Percentiles rank a stretch among this genome's conserved stretches.
Evolutionary conservation across 768 basidiomycete species (phyloP).

Genomic region (Suillus lakei): DNA sequence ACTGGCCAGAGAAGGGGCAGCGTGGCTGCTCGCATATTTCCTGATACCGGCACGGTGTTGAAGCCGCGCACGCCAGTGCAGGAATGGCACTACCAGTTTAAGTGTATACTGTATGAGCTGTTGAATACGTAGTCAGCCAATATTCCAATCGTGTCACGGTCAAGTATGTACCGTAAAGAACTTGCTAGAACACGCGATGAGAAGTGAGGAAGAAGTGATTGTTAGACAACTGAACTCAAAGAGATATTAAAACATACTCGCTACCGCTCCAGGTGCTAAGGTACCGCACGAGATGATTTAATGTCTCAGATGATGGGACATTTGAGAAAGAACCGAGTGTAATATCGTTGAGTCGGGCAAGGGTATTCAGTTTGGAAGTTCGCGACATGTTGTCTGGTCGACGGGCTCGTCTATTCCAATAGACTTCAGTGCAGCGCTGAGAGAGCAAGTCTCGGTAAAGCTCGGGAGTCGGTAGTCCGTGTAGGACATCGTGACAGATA

Average conservation of each 20-base stretch:
- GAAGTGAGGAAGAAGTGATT: constrained; percentile 11
- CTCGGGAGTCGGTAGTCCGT: not conserved
- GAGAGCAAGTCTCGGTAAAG: not conserved
- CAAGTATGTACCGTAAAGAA: constrained; percentile 61
- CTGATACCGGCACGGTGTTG: constrained; percentile 69
- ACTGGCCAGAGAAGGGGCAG: constrained; percentile 56
- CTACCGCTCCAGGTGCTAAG: constrained; percentile 85
- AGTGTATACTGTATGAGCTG: constrained; percentile 77
- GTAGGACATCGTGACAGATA: not conserved
- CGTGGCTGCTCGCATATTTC: constrained; percentile 53
- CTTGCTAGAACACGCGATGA: constrained; percentile 52
- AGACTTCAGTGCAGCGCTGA: not conserved
- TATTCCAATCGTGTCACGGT: not conserved
- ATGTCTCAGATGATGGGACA: constrained; percentile 61
- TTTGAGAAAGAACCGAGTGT: constrained; percentile 66
- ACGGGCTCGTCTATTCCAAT: not conserved
- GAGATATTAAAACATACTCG: constrained; percentile 61
- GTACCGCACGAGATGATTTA: constrained; percentile 77
- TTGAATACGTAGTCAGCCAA: constrained; percentile 12
- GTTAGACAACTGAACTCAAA: constrained; percentile 14
- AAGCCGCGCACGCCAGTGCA: constrained; percentile 69
- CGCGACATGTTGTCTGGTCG: constrained; percentile 49
- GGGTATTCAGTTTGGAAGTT: constrained; percentile 46
- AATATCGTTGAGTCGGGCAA: constrained; percentile 61
- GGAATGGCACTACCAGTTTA: constrained; percentile 70